Evolutionary conservation across 108 stramenopile species (phyloP).

Genomic region (Halocafeteria seosinensis): DNA sequence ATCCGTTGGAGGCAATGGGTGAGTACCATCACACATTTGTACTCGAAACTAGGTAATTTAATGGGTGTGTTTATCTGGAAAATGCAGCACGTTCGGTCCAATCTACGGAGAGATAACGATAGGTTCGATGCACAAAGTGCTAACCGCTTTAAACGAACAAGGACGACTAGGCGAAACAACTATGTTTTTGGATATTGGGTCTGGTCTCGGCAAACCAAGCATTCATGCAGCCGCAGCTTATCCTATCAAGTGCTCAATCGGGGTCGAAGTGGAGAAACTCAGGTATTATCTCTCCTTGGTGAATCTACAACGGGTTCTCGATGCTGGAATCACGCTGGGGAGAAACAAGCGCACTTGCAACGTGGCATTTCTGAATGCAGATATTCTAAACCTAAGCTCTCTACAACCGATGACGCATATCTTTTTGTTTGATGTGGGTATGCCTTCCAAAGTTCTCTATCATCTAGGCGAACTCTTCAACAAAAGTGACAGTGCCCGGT

Average conservation of each 20-base stretch:
- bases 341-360: not conserved
- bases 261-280: slow-evolving; percentile 65
- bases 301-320: slow-evolving; percentile 44
- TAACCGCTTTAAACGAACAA: slow-evolving; percentile 48
- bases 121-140: slow-evolving; percentile 55
- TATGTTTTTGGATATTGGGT: slow-evolving; percentile 86
- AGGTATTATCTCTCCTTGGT: slow-evolving; percentile 60
- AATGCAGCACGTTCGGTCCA: too few species aligned
- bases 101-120: slow-evolving; percentile 83
- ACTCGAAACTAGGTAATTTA: too few species aligned
- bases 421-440: slow-evolving; percentile 85
- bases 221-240: slow-evolving; percentile 74
- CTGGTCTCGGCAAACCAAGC: slow-evolving; percentile 90
- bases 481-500: not conserved
- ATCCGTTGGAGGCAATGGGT: too few species aligned
- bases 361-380: slow-evolving; percentile 45
- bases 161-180: slow-evolving; percentile 47
- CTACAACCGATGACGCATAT: slow-evolving; percentile 90
- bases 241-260: slow-evolving; percentile 64
- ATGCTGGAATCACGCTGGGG: slow-evolving; percentile 14
- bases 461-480: not conserved
- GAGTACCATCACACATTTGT: too few species aligned
- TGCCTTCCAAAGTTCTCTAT: not conserved
- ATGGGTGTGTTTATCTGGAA: too few species aligned
- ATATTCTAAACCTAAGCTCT: slow-evolving; percentile 55